Conservation (phyloP, 345 rosid species). For the Gossypium longicalyx region DNA sequence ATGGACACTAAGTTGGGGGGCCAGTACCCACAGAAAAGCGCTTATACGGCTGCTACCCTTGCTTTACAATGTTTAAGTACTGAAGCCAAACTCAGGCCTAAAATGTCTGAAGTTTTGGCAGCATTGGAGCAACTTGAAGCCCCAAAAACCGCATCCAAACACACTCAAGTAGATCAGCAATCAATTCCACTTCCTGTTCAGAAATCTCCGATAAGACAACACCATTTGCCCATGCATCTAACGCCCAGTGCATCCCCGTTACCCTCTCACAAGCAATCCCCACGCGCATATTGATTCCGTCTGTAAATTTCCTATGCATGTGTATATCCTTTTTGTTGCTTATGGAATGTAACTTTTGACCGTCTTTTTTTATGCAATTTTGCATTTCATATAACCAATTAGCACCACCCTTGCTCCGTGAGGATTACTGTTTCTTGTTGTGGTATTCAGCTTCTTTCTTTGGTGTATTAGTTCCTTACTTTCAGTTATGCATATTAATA, state of each 20-base stretch:
- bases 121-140: conserved; percentile 59
- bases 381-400: conserved; percentile 18
- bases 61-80: conserved; percentile 62
- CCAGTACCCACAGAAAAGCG: conserved; percentile 89
- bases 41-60: conserved; percentile 67
- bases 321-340: conserved; percentile 1
- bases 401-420: conserved; percentile 4
- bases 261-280: conserved; percentile 52
- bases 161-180: conserved; percentile 28
- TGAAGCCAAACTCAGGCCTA: conserved; percentile 75
- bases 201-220: conserved; percentile 55
- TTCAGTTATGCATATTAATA: not conserved
- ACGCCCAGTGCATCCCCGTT: conserved; percentile 63
- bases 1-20: conserved; percentile 98
- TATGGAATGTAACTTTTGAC: conserved; percentile 15
- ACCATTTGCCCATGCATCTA: conserved; percentile 46
- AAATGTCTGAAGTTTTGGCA: conserved; percentile 79
- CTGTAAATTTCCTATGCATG: conserved; percentile 21
- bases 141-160: conserved; percentile 32
- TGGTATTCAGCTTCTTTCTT: not conserved
- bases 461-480: not conserved
- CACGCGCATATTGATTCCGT: conserved; percentile 32
- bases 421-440: not conserved
- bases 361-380: conserved; percentile 20
- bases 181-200: conserved; percentile 32